These are phyloP conservation scores for Boletus bicolor DNA, from an alignment of 768 basidiomycete species.

Conservation along the genomic window DNA sequence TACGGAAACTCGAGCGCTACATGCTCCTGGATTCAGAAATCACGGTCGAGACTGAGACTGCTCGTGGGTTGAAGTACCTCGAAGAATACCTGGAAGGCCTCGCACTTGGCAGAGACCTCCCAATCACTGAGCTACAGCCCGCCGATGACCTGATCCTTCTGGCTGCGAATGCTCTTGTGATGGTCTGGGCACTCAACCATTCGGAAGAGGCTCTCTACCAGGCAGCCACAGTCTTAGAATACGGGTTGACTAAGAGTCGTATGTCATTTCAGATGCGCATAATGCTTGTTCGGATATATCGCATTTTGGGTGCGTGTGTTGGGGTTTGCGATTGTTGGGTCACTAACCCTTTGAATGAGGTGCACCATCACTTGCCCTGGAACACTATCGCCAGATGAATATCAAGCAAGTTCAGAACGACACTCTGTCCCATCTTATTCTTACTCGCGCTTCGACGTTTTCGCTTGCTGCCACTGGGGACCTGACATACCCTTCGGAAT, in stretches of 20 bases:
- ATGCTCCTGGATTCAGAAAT: constrained; percentile 48
- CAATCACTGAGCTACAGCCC: constrained; percentile 78
- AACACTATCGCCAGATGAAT: constrained; percentile 75
- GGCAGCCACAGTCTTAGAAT: constrained; percentile 68
- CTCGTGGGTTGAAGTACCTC: constrained; percentile 50
- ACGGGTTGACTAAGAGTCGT: constrained; percentile 65
- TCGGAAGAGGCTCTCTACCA: constrained; percentile 60
- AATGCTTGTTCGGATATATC: constrained; percentile 77
- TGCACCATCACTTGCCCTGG: constrained; percentile 65
- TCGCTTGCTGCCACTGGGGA: constrained; percentile 75
- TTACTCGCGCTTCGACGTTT: constrained; percentile 76
- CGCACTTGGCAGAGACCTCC: constrained; percentile 60
- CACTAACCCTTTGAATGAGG: constrained; percentile 41
- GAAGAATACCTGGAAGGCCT: constrained; percentile 66
- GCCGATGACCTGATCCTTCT: constrained; percentile 83
- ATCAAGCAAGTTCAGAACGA: constrained; percentile 87
- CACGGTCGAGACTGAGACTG: constrained; percentile 53
- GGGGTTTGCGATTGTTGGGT: background rate
- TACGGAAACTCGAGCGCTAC: constrained; percentile 69
- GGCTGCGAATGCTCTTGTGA: constrained; percentile 64
- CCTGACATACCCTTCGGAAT: constrained; percentile 70
- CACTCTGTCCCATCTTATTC: constrained; percentile 80
- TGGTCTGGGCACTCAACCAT: constrained; percentile 54
- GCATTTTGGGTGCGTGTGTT: constrained; percentile 60
- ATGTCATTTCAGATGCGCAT: constrained; percentile 78